Percentiles rank a stretch among this genome's conserved stretches.
phyloP scores from a whole-genome alignment of 805 yeast genomes.

The Schwanniomyces occidentalis region DNA sequence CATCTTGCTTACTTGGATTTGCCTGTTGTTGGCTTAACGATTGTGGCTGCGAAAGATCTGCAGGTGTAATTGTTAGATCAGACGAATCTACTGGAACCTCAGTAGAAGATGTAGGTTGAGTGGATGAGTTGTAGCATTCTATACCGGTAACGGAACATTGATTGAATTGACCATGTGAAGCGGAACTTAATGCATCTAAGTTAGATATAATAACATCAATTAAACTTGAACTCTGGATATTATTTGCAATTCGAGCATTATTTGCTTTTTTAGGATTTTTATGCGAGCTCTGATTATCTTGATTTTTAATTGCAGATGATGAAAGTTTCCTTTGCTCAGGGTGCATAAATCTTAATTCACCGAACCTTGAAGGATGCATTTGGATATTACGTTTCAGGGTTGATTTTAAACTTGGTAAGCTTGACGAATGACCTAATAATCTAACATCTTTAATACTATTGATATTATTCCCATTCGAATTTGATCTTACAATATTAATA shows the following conservation, averaged over 20 bases:
- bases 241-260: background rate
- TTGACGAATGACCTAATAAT: slow-evolving; percentile 25
- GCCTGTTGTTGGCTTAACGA: background rate
- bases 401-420: slow-evolving; percentile 25
- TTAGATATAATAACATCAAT: background rate
- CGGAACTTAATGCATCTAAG: no score
- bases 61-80: no score
- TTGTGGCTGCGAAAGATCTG: no score
- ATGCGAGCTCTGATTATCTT: background rate
- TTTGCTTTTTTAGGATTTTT: background rate
- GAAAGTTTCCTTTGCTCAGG: background rate
- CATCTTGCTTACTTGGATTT: background rate
- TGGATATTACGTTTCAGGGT: slow-evolving; percentile 3
- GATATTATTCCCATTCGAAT: slow-evolving; percentile 5
- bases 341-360: slow-evolving; percentile 4
- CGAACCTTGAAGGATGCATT: slow-evolving; percentile 5
- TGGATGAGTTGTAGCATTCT: background rate
- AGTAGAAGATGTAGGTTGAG: background rate
- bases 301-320: no score
- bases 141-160: background rate
- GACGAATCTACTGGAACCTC: background rate
- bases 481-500: slow-evolving; percentile 19
- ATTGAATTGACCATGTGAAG: no score
- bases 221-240: background rate
- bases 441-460: slow-evolving; percentile 10